These are phyloP conservation scores for Trichoderma virens DNA, from an alignment of 495 filamentous ascomycete genomes.

Conservation along the genomic window DNA sequence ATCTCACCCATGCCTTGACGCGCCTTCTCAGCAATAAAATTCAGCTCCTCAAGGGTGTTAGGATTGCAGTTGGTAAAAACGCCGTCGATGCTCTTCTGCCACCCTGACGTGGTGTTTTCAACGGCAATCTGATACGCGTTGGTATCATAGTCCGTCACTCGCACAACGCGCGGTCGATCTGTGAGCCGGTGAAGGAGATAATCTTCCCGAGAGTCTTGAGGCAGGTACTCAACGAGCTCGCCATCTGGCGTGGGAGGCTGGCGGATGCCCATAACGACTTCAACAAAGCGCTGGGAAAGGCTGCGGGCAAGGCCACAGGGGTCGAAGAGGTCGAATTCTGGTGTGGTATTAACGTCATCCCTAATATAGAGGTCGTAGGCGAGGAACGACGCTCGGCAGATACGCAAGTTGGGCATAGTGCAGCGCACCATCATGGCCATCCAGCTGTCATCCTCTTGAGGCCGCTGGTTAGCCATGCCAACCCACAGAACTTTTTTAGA, in stretches of 20 bases:
- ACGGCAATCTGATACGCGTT: slow-evolving; percentile 10
- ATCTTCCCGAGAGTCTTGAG: slow-evolving; percentile 15
- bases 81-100: slow-evolving; percentile 20
- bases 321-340: slow-evolving; percentile 18
- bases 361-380: slow-evolving; percentile 18
- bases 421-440: slow-evolving; percentile 19
- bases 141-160: slow-evolving; percentile 13
- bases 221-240: slow-evolving; percentile 14
- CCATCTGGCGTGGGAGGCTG: slow-evolving; percentile 14
- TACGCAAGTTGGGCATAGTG: slow-evolving; percentile 13
- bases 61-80: slow-evolving; percentile 21
- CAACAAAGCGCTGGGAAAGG: slow-evolving; percentile 21
- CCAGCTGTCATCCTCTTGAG: slow-evolving; percentile 16
- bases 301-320: slow-evolving; percentile 17
- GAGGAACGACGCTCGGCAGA: slow-evolving; percentile 19
- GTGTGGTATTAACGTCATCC: neutral
- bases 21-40: slow-evolving; percentile 18
- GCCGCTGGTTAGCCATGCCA: slow-evolving; percentile 19
- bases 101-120: slow-evolving; percentile 16
- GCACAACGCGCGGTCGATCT: neutral
- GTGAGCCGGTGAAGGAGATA: slow-evolving; percentile 8
- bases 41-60: slow-evolving; percentile 16
- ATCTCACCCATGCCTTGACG: slow-evolving; percentile 18
- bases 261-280: slow-evolving; percentile 18
- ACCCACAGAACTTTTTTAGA: slow-evolving; percentile 19